phyloP scores from a whole-genome alignment of 306 rosid genomes.

The Cicer yamashitae region DNA sequence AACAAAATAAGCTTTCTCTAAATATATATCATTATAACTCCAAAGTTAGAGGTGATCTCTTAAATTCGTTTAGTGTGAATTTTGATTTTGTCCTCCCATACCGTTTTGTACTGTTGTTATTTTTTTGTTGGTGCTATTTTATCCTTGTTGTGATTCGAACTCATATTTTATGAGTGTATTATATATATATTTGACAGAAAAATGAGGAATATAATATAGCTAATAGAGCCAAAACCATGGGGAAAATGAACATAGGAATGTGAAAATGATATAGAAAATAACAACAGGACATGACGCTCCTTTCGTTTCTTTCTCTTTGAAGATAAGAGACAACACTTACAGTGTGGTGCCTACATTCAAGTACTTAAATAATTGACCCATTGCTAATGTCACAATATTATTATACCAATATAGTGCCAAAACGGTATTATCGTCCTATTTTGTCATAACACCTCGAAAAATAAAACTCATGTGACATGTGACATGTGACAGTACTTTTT shows the following conservation, averaged over 20 bases:
- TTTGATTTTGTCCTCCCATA: too few species aligned
- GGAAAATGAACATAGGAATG: constrained; percentile 24
- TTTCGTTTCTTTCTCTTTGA: background rate
- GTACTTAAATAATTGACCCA: constrained; percentile 20
- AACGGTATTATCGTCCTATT: constrained; percentile 9
- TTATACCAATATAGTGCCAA: constrained; percentile 2
- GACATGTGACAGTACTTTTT: background rate
- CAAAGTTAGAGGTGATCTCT: too few species aligned
- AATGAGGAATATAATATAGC: too few species aligned
- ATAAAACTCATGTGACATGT: background rate
- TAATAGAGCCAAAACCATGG: constrained; percentile 35
- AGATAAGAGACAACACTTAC: constrained; percentile 5
- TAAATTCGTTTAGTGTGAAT: too few species aligned
- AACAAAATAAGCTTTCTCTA: too few species aligned
- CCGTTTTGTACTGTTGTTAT: too few species aligned
- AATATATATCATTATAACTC: too few species aligned
- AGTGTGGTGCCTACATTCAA: background rate
- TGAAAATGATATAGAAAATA: background rate
- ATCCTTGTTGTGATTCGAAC: too few species aligned
- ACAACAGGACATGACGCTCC: background rate
- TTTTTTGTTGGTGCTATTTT: too few species aligned
- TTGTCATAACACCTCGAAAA: constrained; percentile 17
- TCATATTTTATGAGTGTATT: too few species aligned
- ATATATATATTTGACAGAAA: too few species aligned
- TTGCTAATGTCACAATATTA: constrained; percentile 8